Percentiles rank a stretch among this genome's conserved stretches.
Evolutionary conservation across 306 rosid species (phyloP).

Genomic region (Lathyrus tuberosus): DNA sequence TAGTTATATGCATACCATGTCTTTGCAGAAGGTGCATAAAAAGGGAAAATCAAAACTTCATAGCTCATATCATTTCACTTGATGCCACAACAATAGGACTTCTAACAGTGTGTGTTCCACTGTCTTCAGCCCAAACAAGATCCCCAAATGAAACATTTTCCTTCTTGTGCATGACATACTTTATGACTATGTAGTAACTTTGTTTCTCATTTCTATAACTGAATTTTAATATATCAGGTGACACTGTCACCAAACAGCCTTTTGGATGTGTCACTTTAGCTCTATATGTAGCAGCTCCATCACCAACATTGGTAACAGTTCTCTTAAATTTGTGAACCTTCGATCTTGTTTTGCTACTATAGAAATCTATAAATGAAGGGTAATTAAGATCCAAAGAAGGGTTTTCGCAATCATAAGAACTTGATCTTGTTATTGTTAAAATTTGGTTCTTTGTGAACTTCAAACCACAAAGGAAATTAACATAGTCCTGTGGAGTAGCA

Average conservation of each 20-base stretch:
- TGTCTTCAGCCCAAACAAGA: conserved; percentile 43
- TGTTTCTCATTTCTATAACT: conserved; percentile 44
- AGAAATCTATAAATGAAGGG: conserved; percentile 54
- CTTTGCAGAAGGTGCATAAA: background rate
- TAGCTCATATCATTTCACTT: conserved; percentile 11
- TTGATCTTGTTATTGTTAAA: conserved; percentile 44
- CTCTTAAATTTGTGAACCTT: conserved; percentile 39
- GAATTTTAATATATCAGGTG: conserved; percentile 40
- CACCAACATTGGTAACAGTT: conserved; percentile 53
- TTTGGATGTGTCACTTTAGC: conserved; percentile 40
- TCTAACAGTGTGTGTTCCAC: conserved; percentile 32
- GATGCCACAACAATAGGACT: conserved; percentile 45
- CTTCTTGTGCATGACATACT: background rate
- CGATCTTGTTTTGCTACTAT: background rate
- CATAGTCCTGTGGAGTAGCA: conserved; percentile 59
- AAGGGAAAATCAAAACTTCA: background rate
- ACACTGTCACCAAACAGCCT: conserved; percentile 42
- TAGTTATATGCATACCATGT: background rate
- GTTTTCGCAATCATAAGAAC: conserved; percentile 39
- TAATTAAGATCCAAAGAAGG: conserved; percentile 52
- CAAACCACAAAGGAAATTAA: conserved; percentile 47
- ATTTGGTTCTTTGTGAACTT: conserved; percentile 43
- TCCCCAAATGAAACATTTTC: conserved; percentile 33
- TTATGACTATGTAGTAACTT: conserved; percentile 34
- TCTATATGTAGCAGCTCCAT: conserved; percentile 46